Base-by-base conservation (phyloP, 2,329 filamentous ascomycete genomes). In the Trichoderma sp. region DNA sequence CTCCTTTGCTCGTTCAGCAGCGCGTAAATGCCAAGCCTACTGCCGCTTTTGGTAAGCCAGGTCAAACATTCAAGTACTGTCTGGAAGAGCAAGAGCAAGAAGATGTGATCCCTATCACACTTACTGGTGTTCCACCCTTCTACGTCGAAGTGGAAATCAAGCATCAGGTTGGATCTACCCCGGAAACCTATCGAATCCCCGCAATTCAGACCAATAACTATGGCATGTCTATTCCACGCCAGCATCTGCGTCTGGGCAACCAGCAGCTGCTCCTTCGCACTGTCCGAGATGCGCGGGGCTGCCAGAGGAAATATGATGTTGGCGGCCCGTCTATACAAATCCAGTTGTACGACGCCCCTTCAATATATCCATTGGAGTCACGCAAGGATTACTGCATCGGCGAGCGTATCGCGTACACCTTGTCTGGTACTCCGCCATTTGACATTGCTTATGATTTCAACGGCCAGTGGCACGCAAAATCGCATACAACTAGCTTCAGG, bases 31-130 rank as follows among this genome's bases (percentile, higher is more conserved):
- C 93, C 16, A 92, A 91, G 70, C 96, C 96, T 1, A 88, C 90
- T 2, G 96, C 94, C 4, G 85, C 87, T 5, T 99, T 99, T 77
- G 86, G 87, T 70, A 92, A 92, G 73, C 93, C 94, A 3, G 94
- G 94, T 19, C 96, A 96, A 79, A 94, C 93, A 0, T 97, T 97
- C 84, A 97, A 96, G 78, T 97, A 95, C 80, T 99, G 96, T 81
- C 91, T 94, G 78, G 90, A 94, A 59, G 93, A 97, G 75, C 87
- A 91, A 62, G 88, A 89, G 66, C 88, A 90, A 37, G 93, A 96
- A 75, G 94, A 99, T 76, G 89, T 88, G 52, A 97, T 99, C 67
- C 94, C 95, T 0, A 91, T 99, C 70, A 90, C 88, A 2, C 85
- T 99, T 21, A 91, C 91, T 70, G 96, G 96, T 49, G 84, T 91